Percentiles rank a stretch among this genome's conserved stretches.
phyloP scores from a whole-genome alignment of 257 asterid species.

The Salvia splendens region DNA sequence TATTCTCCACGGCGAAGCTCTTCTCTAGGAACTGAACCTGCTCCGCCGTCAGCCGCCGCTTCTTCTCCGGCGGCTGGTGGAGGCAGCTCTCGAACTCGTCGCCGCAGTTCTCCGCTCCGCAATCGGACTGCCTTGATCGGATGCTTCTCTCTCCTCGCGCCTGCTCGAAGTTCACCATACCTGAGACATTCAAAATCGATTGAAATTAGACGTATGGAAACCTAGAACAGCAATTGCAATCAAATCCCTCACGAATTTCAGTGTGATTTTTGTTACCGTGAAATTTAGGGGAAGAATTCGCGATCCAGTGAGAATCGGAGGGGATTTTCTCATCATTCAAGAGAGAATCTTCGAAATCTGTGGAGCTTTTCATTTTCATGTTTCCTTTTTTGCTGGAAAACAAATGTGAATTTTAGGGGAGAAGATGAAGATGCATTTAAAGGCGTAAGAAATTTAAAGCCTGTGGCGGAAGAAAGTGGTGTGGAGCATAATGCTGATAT shows the following conservation, averaged over 20 bases:
- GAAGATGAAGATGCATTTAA: not conserved
- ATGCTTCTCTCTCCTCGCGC: not conserved
- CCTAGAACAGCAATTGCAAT: no score
- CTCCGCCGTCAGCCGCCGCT: conserved; percentile 61
- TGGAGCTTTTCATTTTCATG: conserved; percentile 74
- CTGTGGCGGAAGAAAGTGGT: conserved; percentile 49
- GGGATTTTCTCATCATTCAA: conserved; percentile 39
- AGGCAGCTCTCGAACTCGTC: conserved; percentile 45
- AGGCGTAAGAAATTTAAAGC: not conserved
- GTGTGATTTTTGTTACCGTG: not conserved
- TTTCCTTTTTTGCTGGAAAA: conserved; percentile 7
- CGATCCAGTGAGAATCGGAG: conserved; percentile 61
- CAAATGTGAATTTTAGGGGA: not conserved
- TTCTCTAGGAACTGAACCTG: conserved; percentile 81
- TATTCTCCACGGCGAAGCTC: conserved; percentile 79
- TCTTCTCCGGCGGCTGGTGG: conserved; percentile 64
- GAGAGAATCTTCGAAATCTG: conserved; percentile 35
- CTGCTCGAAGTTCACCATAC: conserved; percentile 6
- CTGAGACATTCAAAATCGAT: not conserved
- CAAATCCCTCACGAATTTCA: no score
- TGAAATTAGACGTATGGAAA: no score
- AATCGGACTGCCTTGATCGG: not conserved
- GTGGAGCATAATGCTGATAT: conserved; percentile 37
- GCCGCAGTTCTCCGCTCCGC: conserved; percentile 35
- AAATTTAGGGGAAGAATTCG: conserved; percentile 49